These are phyloP conservation scores for Lasiosphaeris hirsuta DNA, from an alignment of 495 filamentous ascomycete species.

Conservation along the genomic window DNA sequence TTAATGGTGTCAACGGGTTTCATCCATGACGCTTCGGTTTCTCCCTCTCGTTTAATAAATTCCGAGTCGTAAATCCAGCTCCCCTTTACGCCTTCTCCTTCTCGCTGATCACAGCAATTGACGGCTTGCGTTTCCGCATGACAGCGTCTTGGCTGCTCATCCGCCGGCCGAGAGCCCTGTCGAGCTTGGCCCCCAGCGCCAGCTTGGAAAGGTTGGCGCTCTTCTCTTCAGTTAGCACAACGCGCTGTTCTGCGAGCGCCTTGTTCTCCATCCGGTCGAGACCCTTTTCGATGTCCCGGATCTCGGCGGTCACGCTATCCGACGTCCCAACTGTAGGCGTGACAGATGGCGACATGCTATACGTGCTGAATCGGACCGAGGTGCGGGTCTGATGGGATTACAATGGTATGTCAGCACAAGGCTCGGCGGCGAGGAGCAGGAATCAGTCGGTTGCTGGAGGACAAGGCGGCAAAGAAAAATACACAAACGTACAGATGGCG, in stretches of 20 bases:
- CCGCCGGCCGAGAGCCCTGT: slow-evolving; percentile 82
- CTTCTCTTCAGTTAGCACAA: slow-evolving; percentile 78
- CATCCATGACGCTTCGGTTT: too few species aligned
- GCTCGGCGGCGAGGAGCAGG: slow-evolving; percentile 3
- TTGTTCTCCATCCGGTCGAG: slow-evolving; percentile 91
- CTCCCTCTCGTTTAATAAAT: too few species aligned
- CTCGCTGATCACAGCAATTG: slow-evolving; percentile 27
- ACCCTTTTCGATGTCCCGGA: slow-evolving; percentile 75
- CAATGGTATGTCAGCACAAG: slow-evolving; percentile 8
- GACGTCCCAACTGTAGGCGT: slow-evolving; percentile 57
- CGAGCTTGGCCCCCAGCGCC: slow-evolving; percentile 88
- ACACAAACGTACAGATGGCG: slow-evolving; percentile 59
- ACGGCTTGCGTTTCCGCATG: slow-evolving; percentile 58
- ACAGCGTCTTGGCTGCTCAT: slow-evolving; percentile 92
- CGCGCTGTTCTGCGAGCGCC: slow-evolving; percentile 78
- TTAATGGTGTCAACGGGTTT: too few species aligned
- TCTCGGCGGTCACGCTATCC: slow-evolving; percentile 65
- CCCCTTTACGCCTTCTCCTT: slow-evolving; percentile 31
- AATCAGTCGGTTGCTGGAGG: slow-evolving; percentile 6
- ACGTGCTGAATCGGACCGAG: slow-evolving; percentile 77
- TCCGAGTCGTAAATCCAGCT: background rate
- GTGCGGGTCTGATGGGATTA: slow-evolving; percentile 49
- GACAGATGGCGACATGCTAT: slow-evolving; percentile 70
- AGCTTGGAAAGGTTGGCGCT: slow-evolving; percentile 82
- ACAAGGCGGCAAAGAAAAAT: slow-evolving; percentile 8